These are phyloP conservation scores for Capsicum rhomboideum DNA, from an alignment of 257 asterid genomes.

Conservation along the genomic window DNA sequence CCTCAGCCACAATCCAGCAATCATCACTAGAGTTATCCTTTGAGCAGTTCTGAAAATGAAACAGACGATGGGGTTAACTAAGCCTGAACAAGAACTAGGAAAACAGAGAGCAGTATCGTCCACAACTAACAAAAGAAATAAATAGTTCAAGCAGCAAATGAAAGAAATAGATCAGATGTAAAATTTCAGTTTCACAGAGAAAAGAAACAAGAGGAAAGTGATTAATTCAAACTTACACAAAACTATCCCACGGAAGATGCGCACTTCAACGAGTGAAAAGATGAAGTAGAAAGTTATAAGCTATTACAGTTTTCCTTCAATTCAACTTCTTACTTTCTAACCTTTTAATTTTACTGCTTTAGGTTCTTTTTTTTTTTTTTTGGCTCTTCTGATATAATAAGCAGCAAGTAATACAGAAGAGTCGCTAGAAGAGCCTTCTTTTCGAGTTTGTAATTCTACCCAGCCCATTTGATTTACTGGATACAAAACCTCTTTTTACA, in stretches of 20 bases:
- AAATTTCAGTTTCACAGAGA: background rate
- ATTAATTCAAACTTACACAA: background rate
- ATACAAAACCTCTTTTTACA: background rate
- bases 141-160: background rate
- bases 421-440: background rate
- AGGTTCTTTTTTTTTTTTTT: background rate
- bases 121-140: background rate
- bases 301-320: background rate
- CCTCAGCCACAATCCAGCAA: conserved; percentile 71
- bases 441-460: background rate
- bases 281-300: background rate
- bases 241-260: background rate
- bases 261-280: background rate
- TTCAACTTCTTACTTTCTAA: background rate
- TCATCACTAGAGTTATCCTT: conserved; percentile 19
- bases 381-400: background rate
- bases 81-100: background rate
- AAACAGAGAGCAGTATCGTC: background rate
- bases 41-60: conserved; percentile 48
- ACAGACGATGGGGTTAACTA: background rate
- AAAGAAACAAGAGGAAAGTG: background rate
- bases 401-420: background rate
- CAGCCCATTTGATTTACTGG: background rate
- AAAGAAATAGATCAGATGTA: background rate
- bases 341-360: background rate